These are phyloP conservation scores for Colletotrichum sansevieriae DNA, from an alignment of 2,329 filamentous ascomycete species.

Conservation along the genomic window DNA sequence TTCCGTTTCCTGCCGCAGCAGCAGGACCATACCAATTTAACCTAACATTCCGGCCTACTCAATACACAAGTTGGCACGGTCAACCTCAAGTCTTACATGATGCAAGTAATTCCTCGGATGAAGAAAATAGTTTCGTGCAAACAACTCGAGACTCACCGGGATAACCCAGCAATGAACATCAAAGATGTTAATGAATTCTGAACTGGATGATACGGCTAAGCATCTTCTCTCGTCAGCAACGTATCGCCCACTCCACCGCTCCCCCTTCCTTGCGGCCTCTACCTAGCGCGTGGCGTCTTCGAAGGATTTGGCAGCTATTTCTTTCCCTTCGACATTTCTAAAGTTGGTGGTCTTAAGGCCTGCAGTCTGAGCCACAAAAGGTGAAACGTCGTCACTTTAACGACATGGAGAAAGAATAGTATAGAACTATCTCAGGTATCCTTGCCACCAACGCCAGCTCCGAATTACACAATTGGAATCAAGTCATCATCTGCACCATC, in stretches of 20 bases:
- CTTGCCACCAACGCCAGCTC: slow-evolving; percentile 40
- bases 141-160: neutral
- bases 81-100: no score
- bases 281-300: neutral
- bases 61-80: no score
- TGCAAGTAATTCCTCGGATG: neutral
- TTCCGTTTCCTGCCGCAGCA: no score
- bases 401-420: slow-evolving; percentile 6
- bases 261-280: neutral
- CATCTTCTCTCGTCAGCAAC: slow-evolving; percentile 27
- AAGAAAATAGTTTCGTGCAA: neutral
- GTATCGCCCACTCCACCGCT: neutral
- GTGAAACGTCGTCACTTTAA: neutral
- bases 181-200: neutral
- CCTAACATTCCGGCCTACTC: no score
- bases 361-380: no score
- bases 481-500: slow-evolving; percentile 25
- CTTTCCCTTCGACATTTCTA: slow-evolving; percentile 21
- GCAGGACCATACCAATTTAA: no score
- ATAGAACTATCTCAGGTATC: slow-evolving; percentile 37
- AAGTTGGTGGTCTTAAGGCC: neutral
- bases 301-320: slow-evolving; percentile 13
- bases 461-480: slow-evolving; percentile 36
- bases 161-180: neutral
- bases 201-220: neutral